Percentiles rank a stretch among this genome's conserved stretches.
Evolutionary conservation across 2,329 filamentous ascomycete genomes (phyloP).

Genomic region (Colletotrichum tropicicola): DNA sequence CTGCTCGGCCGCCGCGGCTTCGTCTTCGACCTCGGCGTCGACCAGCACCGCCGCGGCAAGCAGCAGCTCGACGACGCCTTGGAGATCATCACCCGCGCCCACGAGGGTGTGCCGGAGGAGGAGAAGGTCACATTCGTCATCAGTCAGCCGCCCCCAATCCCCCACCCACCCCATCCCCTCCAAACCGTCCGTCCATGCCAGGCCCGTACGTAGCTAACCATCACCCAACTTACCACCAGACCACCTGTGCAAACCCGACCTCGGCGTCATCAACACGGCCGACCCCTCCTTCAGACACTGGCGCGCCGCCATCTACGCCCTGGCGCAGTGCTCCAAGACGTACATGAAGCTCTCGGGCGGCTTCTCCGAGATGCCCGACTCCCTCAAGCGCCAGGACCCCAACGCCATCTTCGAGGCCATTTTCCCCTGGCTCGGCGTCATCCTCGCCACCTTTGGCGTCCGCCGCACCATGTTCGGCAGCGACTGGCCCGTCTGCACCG

Average conservation of each 20-base stretch:
- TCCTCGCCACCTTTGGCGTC: constrained; percentile 78
- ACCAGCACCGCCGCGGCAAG: constrained; percentile 79
- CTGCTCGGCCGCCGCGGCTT: constrained; percentile 71
- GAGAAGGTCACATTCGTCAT: constrained; percentile 74
- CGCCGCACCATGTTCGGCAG: constrained; percentile 86
- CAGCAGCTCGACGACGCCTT: constrained; percentile 77
- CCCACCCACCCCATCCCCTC: neutral
- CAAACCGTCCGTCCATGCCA: neutral
- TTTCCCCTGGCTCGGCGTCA: constrained; percentile 75
- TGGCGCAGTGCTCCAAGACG: constrained; percentile 71
- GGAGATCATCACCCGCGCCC: constrained; percentile 74
- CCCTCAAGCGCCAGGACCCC: constrained; percentile 56
- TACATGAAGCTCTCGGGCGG: constrained; percentile 93
- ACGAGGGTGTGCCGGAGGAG: constrained; percentile 66
- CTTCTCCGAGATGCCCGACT: constrained; percentile 77
- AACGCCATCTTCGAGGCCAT: constrained; percentile 70
- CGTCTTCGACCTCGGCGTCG: constrained; percentile 85
- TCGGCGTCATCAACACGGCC: constrained; percentile 68
- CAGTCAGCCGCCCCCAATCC: constrained; percentile 56
- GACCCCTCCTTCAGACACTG: constrained; percentile 73
- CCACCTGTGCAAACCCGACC: constrained; percentile 89
- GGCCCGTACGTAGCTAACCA: no score
- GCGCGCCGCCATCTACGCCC: constrained; percentile 72
- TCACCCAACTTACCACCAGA: constrained; percentile 63
- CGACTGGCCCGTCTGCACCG: constrained; percentile 92